phyloP scores from a whole-genome alignment of 345 rosid species.

The Nasturtium officinale region DNA sequence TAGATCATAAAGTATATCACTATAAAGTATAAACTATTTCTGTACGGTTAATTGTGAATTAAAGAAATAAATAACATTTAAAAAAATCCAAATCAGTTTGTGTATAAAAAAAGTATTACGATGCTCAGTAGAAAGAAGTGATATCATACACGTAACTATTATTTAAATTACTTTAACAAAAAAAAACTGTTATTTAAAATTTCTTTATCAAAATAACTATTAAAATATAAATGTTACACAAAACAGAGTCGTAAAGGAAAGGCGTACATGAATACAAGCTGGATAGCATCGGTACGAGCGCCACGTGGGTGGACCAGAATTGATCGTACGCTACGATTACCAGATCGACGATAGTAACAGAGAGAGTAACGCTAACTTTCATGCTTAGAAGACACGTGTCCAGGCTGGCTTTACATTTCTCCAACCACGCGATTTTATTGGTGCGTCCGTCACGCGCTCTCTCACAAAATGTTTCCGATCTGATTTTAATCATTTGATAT shows the following conservation, averaged over 20 bases:
- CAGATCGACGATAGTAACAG: conserved; percentile 24
- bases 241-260: conserved; percentile 10
- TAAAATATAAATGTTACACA: neutral
- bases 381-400: conserved; percentile 17
- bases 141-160: neutral
- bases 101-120: no score
- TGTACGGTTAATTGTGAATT: neutral
- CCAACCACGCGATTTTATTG: neutral
- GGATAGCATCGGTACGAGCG: neutral
- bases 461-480: neutral
- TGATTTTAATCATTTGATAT: neutral
- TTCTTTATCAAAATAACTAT: no score
- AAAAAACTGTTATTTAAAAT: neutral
- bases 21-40: no score
- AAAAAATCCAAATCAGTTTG: no score
- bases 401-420: conserved; percentile 13
- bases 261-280: neutral
- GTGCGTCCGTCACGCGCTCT: conserved; percentile 6
- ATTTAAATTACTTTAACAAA: no score
- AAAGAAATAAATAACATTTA: neutral
- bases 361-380: conserved; percentile 33
- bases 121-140: neutral
- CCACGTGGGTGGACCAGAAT: conserved; percentile 28
- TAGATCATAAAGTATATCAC: neutral
- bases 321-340: conserved; percentile 10